These are phyloP conservation scores for Collybia sp. DNA, from an alignment of 768 basidiomycete species.

Conservation along the genomic window DNA sequence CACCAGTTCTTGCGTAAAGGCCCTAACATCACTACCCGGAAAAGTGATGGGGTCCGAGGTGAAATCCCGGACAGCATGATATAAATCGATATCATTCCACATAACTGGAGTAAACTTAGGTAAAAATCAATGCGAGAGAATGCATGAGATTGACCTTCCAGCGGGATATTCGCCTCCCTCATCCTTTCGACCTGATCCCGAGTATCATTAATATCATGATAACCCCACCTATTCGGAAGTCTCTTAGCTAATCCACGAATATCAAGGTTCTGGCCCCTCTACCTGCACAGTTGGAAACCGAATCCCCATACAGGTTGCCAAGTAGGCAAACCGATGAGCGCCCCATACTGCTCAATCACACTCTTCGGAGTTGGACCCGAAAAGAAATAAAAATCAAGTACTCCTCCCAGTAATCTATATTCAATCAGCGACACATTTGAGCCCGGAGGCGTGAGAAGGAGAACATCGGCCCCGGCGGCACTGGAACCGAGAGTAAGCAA, in stretches of 20 bases:
- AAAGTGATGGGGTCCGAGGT: constrained; percentile 64
- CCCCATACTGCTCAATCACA: constrained; percentile 72
- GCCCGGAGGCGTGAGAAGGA: constrained; percentile 54
- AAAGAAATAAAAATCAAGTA: constrained; percentile 76
- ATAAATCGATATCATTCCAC: constrained; percentile 79
- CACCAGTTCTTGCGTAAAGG: constrained; percentile 55
- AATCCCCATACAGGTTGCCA: constrained; percentile 76
- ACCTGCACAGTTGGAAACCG: constrained; percentile 75
- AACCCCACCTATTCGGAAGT: constrained; percentile 31
- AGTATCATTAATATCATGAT: constrained; percentile 50
- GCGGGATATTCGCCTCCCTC: constrained; percentile 69
- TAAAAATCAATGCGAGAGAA: neutral
- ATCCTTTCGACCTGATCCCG: constrained; percentile 44
- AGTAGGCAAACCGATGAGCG: constrained; percentile 59
- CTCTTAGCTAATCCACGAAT: constrained; percentile 2
- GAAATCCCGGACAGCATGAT: constrained; percentile 65
- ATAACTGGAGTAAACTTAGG: constrained; percentile 38
- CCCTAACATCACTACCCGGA: constrained; percentile 46
- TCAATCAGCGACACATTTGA: constrained; percentile 60
- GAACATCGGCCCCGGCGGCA: constrained; percentile 65
- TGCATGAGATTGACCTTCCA: constrained; percentile 49
- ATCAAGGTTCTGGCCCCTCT: constrained; percentile 1
- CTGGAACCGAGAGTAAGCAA: constrained; percentile 22
- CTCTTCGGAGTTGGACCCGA: constrained; percentile 50
- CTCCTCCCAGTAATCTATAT: constrained; percentile 72